Conservation (phyloP, 129 eudicot genomes). For the Helichrysum umbraculigerum region DNA sequence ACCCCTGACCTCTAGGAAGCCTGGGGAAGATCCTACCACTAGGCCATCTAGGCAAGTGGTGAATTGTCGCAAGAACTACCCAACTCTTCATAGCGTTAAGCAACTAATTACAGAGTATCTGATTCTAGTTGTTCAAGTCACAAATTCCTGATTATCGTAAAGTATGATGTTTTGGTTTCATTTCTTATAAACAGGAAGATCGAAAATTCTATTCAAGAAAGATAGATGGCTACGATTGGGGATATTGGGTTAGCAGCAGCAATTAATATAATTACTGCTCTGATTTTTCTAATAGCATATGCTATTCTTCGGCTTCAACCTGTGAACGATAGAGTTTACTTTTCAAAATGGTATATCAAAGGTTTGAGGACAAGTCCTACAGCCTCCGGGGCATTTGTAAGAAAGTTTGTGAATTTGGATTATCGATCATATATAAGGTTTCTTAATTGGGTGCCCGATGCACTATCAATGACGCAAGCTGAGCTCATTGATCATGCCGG, state of each 20-base stretch:
- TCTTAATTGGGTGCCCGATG: conserved; percentile 83
- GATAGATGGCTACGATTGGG: conserved; percentile 69
- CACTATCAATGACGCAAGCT: conserved; percentile 69
- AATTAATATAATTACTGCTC: conserved; percentile 61
- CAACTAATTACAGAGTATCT: not conserved
- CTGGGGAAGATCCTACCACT: no score
- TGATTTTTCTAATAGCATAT: conserved; percentile 69
- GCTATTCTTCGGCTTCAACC: conserved; percentile 81
- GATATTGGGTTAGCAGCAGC: conserved; percentile 81
- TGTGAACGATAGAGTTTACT: conserved; percentile 76
- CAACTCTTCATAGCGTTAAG: not conserved
- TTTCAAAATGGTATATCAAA: conserved; percentile 84
- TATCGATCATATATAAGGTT: conserved; percentile 62
- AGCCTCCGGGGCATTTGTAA: conserved; percentile 46
- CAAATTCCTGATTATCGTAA: not conserved
- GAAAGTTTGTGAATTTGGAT: conserved; percentile 73
- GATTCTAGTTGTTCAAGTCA: not conserved
- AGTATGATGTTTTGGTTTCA: conserved; percentile 1
- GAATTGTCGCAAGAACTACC: not conserved
- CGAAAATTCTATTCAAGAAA: not conserved
- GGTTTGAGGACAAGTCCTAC: conserved; percentile 67
- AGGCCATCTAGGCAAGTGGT: no score
- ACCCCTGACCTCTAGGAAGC: no score
- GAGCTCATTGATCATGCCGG: conserved; percentile 93
- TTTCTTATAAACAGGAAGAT: conserved; percentile 14